Evolutionary conservation across 2,329 filamentous ascomycete species (phyloP).

Genomic region (Neofusicoccum kwambonambiense): DNA sequence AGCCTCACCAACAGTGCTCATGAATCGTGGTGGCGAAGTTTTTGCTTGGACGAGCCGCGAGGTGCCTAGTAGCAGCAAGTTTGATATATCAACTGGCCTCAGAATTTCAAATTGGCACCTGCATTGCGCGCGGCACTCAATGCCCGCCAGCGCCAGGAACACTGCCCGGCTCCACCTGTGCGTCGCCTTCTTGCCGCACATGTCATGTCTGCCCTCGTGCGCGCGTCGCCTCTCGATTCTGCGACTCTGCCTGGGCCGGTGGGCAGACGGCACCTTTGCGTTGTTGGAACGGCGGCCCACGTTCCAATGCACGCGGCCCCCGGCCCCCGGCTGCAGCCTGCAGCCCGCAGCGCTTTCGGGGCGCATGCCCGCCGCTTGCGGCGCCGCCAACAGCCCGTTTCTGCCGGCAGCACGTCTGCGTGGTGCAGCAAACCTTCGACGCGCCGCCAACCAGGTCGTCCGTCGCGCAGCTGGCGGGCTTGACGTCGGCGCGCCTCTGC

Average conservation of each 20-base stretch:
- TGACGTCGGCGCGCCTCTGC: not conserved
- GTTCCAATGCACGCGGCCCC: not conserved
- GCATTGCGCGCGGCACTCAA: not conserved
- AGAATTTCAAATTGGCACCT: not conserved
- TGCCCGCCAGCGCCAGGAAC: not conserved
- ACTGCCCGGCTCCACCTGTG: not conserved
- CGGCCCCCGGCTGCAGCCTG: not conserved
- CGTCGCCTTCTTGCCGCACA: not conserved
- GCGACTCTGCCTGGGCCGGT: no score
- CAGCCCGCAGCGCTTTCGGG: not conserved
- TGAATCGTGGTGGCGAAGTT: not conserved
- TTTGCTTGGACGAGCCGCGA: no score
- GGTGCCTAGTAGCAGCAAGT: not conserved
- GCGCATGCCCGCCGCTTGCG: not conserved
- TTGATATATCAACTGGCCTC: not conserved
- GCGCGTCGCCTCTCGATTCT: no score
- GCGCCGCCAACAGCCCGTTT: not conserved
- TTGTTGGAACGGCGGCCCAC: constrained; percentile 5
- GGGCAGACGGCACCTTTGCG: not conserved
- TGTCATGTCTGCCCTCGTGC: no score
- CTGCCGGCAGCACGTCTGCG: not conserved
- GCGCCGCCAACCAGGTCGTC: not conserved
- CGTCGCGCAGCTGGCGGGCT: not conserved
- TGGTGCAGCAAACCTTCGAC: not conserved
- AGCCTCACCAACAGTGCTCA: not conserved